Evolutionary conservation across 176 grass and related monocot species (phyloP).

Genomic region (Oryza glaberrima): DNA sequence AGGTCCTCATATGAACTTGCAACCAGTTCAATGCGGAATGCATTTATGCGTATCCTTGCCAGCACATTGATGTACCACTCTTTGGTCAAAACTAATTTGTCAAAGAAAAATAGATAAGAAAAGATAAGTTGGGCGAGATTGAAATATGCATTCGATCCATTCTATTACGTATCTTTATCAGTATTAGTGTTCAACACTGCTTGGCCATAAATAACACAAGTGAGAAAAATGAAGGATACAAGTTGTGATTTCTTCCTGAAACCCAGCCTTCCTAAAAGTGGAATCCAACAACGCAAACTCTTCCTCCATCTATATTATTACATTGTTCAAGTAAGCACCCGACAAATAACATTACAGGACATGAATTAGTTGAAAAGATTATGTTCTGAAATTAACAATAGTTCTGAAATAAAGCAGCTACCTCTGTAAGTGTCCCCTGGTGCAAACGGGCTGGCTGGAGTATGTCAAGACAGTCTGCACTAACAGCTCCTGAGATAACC

Average conservation of each 20-base stretch:
- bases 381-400: neutral
- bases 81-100: conserved; percentile 78
- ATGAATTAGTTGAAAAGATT: neutral
- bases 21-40: conserved; percentile 88
- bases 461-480: conserved; percentile 72
- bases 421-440: conserved; percentile 53
- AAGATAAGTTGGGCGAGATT: neutral
- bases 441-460: conserved; percentile 73
- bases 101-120: conserved; percentile 49
- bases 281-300: conserved; percentile 61
- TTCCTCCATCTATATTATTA: conserved; percentile 68
- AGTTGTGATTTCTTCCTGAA: conserved; percentile 52
- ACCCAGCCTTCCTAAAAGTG: conserved; percentile 60
- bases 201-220: conserved; percentile 36
- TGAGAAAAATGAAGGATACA: conserved; percentile 75
- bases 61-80: conserved; percentile 92
- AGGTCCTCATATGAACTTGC: conserved; percentile 78
- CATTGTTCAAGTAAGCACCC: conserved; percentile 26
- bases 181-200: conserved; percentile 41
- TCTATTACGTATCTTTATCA: conserved; percentile 50
- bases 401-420: conserved; percentile 30
- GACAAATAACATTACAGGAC: conserved; percentile 1
- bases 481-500: conserved; percentile 70
- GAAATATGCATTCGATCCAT: conserved; percentile 53
- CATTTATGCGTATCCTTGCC: conserved; percentile 92